These are phyloP conservation scores for Chondrus crispus DNA, from an alignment of 23 red algal genomes.

Conservation along the genomic window DNA sequence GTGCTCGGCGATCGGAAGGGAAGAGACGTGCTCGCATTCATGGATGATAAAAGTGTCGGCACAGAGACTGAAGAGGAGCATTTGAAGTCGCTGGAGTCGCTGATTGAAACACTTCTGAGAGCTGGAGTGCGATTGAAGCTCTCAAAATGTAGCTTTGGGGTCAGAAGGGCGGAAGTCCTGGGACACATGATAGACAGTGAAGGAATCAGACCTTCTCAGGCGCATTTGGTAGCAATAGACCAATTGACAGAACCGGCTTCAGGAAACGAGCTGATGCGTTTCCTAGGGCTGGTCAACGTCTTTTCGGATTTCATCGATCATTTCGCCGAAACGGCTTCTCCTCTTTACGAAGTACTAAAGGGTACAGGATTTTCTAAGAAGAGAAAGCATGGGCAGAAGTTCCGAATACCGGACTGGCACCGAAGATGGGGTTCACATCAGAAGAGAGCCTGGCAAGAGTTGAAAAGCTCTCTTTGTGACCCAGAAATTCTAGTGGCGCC, in stretches of 20 bases:
- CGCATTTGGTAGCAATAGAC: background rate
- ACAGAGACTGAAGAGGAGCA: background rate
- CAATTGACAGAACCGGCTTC: background rate
- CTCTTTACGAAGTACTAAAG: slow-evolving; percentile 10
- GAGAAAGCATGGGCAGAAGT: background rate
- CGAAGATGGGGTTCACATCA: background rate
- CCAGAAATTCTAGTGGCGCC: background rate
- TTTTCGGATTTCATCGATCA: background rate
- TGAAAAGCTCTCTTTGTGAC: background rate
- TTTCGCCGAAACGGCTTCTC: background rate
- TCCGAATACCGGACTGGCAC: background rate
- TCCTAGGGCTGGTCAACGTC: background rate
- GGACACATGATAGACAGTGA: background rate
- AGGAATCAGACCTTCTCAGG: background rate
- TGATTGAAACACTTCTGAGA: background rate
- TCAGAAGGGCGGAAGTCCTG: background rate
- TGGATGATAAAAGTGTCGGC: background rate
- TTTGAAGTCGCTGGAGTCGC: background rate
- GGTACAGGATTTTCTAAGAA: background rate
- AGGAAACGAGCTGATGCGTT: background rate
- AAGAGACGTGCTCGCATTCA: background rate
- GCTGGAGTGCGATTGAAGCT: background rate
- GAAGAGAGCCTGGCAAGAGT: background rate
- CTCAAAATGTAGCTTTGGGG: slow-evolving; percentile 12
- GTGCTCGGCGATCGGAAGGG: background rate